Evolutionary conservation across 495 filamentous ascomycete species (phyloP).

Genomic region (Friedmanniomyces simplex): DNA sequence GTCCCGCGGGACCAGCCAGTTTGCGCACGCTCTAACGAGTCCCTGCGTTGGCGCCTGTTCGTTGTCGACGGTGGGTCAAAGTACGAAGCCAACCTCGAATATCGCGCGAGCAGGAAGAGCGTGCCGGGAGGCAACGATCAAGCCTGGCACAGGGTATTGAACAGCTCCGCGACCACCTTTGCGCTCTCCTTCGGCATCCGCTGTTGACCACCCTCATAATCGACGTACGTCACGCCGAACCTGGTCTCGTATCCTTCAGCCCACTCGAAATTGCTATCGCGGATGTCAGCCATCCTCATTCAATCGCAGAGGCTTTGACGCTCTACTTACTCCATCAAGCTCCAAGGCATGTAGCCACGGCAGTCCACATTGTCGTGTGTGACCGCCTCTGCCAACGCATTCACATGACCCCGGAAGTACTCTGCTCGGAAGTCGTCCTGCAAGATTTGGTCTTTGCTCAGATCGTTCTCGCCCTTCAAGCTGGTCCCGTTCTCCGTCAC

Average conservation of each 20-base stretch:
- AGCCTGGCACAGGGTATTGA: constrained; percentile 30
- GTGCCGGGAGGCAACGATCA: not conserved
- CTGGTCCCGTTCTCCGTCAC: constrained; percentile 77
- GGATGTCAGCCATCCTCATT: not conserved
- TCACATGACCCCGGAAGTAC: constrained; percentile 48
- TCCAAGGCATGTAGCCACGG: constrained; percentile 68
- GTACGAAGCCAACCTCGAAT: no score
- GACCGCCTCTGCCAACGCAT: constrained; percentile 58
- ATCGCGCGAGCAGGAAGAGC: not conserved
- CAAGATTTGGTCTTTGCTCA: constrained; percentile 46
- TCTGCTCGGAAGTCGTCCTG: constrained; percentile 24
- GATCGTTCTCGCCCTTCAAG: constrained; percentile 67
- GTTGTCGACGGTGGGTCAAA: no score
- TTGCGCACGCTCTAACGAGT: no score
- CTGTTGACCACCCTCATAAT: constrained; percentile 58
- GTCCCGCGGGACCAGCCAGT: no score
- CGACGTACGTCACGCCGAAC: constrained; percentile 28
- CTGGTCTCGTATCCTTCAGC: constrained; percentile 17
- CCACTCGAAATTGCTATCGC: constrained; percentile 33
- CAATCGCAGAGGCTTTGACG: not conserved
- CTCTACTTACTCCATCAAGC: constrained; percentile 53
- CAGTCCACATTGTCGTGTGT: constrained; percentile 60
- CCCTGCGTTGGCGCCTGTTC: no score
- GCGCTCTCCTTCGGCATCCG: constrained; percentile 71
- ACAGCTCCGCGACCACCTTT: constrained; percentile 52